Percentiles rank a stretch among this genome's conserved stretches.
Evolutionary conservation across 306 rosid species (phyloP).

Genomic region (Rubus idaeus): DNA sequence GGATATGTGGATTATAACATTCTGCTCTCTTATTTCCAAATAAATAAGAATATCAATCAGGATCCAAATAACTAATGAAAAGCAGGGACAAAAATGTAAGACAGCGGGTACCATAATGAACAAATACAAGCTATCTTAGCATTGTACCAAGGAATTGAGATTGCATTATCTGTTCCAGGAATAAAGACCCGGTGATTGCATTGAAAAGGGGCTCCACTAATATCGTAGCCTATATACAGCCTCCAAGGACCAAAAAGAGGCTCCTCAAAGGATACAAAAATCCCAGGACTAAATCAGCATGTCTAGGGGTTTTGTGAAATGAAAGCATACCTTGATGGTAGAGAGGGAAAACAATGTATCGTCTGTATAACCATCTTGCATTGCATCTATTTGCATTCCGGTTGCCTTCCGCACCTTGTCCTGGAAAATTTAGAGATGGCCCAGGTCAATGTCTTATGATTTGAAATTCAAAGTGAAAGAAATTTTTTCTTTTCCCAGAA

Average conservation of each 20-base stretch:
- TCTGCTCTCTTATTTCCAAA: neutral
- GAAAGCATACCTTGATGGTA: conserved; percentile 73
- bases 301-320: neutral
- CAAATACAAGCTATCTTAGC: neutral
- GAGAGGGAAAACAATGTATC: conserved; percentile 78
- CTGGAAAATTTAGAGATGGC: conserved; percentile 38
- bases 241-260: neutral
- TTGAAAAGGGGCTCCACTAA: too few relatives aligned
- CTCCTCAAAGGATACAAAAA: neutral
- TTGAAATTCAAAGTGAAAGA: neutral
- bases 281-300: neutral
- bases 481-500: neutral
- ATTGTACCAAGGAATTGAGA: neutral
- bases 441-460: neutral
- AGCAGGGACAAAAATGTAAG: neutral
- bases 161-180: neutral
- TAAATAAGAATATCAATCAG: neutral
- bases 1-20: too few relatives aligned
- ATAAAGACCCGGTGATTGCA: too few relatives aligned
- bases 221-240: neutral
- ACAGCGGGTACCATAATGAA: neutral
- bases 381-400: conserved; percentile 81
- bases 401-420: conserved; percentile 85
- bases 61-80: neutral
- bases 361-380: conserved; percentile 74